phyloP scores from a whole-genome alignment of 768 basidiomycete genomes.

The Coprinellus aureogranulatus region DNA sequence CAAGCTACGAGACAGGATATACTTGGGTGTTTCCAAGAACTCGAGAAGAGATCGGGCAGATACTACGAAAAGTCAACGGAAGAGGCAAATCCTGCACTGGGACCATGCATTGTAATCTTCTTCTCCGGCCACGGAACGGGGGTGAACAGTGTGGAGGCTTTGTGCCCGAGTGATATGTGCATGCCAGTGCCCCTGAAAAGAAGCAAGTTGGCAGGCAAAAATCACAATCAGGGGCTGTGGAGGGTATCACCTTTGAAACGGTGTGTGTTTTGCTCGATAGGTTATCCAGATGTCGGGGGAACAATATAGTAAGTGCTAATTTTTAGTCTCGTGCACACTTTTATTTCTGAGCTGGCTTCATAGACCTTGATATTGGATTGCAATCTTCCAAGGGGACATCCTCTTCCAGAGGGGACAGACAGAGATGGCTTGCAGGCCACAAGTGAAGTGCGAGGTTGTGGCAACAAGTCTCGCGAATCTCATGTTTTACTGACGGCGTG shows the following conservation, averaged over 20 bases:
- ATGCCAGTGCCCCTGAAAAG: no score
- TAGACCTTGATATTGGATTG: slow-evolving; percentile 49
- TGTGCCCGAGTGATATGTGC: slow-evolving; percentile 35
- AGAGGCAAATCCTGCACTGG: neutral
- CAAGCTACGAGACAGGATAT: slow-evolving; percentile 37
- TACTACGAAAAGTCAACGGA: neutral
- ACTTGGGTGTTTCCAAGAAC: slow-evolving; percentile 24
- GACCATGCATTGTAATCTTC: slow-evolving; percentile 37
- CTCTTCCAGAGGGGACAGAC: slow-evolving; percentile 16
- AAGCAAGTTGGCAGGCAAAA: no score
- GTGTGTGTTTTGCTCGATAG: slow-evolving; percentile 34
- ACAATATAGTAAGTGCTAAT: slow-evolving; percentile 41
- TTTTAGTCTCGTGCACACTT: no score
- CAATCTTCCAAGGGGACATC: slow-evolving; percentile 40
- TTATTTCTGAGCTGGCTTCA: neutral
- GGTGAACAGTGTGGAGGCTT: slow-evolving; percentile 31
- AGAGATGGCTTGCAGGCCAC: slow-evolving; percentile 18
- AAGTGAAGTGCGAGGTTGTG: slow-evolving; percentile 19
- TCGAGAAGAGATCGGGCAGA: slow-evolving; percentile 10
- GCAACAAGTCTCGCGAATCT: slow-evolving; percentile 27
- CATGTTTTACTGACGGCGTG: slow-evolving; percentile 46
- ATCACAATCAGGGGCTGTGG: slow-evolving; percentile 13
- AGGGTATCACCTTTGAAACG: slow-evolving; percentile 44
- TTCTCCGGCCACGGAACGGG: slow-evolving; percentile 45
- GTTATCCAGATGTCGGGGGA: slow-evolving; percentile 36